Percentiles rank a stretch among this genome's conserved stretches.
These are phyloP conservation scores for Tranzscheliella williamsii DNA, from an alignment of 1,284 basidiomycete species.

Conservation along the genomic window DNA sequence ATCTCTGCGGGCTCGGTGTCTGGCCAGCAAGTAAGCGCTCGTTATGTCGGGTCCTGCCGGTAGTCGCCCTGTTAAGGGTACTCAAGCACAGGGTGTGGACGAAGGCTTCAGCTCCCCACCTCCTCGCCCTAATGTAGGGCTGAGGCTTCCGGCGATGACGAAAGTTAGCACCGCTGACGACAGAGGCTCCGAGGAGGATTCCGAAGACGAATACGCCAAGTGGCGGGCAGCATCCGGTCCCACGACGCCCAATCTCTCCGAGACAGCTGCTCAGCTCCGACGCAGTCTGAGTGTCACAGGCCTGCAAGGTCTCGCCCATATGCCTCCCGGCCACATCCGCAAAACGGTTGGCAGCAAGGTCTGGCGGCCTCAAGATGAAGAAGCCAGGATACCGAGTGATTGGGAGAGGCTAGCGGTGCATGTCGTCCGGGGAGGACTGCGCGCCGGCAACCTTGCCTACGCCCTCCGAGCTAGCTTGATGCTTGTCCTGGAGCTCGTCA, in stretches of 20 bases:
- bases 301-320: conserved; percentile 51
- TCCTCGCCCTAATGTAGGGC: conserved; percentile 11
- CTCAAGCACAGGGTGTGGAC: conserved; percentile 1
- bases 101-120: conserved; percentile 5
- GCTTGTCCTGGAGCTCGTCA: conserved; percentile 52
- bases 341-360: conserved; percentile 53
- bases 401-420: conserved; percentile 58
- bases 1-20: too few relatives aligned
- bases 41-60: too few relatives aligned
- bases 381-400: conserved; percentile 47
- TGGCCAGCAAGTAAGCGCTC: too few relatives aligned
- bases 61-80: too few relatives aligned
- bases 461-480: conserved; percentile 48
- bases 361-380: conserved; percentile 58
- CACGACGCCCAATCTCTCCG: conserved; percentile 54
- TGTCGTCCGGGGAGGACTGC: conserved; percentile 48
- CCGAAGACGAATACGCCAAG: conserved; percentile 29
- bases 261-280: conserved; percentile 52
- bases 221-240: conserved; percentile 36
- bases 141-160: conserved; percentile 28
- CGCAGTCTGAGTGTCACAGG: conserved; percentile 49
- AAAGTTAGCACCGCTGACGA: conserved; percentile 19
- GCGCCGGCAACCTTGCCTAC: conserved; percentile 53
- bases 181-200: conserved; percentile 28
- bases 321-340: conserved; percentile 46